Conservation (phyloP, 805 yeast species). For the Candida silvicultrix region DNA sequence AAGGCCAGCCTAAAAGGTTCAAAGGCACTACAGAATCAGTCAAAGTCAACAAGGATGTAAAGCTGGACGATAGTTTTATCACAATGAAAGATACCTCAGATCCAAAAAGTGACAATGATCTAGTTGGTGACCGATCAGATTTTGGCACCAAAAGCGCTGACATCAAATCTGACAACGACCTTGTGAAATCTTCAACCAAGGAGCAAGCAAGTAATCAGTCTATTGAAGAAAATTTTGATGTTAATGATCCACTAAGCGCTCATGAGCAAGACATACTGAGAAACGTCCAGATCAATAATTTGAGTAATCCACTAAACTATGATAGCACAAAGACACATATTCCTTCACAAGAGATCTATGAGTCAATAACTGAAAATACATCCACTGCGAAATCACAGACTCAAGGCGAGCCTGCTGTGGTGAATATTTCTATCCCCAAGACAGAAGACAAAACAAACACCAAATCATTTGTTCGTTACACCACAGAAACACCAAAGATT, state of each 20-base stretch:
- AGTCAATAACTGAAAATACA: not conserved
- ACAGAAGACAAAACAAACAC: not conserved
- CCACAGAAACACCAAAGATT: not conserved
- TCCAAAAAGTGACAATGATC: too few relatives aligned
- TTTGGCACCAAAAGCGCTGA: too few relatives aligned
- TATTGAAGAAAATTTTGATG: too few relatives aligned
- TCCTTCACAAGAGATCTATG: not conserved
- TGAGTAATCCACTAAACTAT: not conserved
- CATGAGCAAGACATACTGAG: not conserved
- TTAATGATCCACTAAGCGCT: not conserved
- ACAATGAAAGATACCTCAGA: too few relatives aligned
- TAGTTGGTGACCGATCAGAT: too few relatives aligned
- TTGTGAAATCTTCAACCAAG: too few relatives aligned
- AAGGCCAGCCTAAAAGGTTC: too few relatives aligned
- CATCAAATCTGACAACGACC: too few relatives aligned
- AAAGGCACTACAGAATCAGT: too few relatives aligned
- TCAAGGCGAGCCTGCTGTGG: conserved; percentile 1
- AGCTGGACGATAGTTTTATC: too few relatives aligned
- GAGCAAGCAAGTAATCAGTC: too few relatives aligned
- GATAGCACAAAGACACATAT: not conserved
- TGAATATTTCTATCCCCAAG: not conserved
- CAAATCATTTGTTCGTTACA: not conserved
- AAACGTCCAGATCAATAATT: not conserved
- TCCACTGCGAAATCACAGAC: not conserved
- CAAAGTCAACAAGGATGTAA: too few relatives aligned